phyloP scores from a whole-genome alignment of 2,329 filamentous ascomycete species.

The Trichoderma atroviride region DNA sequence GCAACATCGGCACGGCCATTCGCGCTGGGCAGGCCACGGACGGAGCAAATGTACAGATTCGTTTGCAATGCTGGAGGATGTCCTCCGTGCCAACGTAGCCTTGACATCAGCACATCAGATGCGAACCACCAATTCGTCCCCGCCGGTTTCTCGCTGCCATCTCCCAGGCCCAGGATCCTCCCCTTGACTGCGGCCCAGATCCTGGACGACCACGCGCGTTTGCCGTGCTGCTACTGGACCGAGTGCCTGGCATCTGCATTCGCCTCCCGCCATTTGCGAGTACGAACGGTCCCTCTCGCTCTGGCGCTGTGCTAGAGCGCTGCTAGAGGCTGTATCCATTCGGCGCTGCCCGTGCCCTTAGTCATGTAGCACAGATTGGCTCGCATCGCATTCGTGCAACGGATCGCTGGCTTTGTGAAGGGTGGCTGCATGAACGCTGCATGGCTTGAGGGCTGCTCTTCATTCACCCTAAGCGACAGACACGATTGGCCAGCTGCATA shows the following conservation, averaged over 20 bases:
- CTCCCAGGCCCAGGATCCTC: background rate
- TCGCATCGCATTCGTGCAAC: background rate
- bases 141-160: conserved; percentile 1
- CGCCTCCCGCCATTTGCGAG: background rate
- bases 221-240: background rate
- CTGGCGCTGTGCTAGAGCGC: background rate
- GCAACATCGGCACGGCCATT: background rate
- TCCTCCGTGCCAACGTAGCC: background rate
- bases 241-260: background rate
- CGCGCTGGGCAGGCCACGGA: background rate
- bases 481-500: background rate
- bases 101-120: background rate
- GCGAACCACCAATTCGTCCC: background rate
- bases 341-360: background rate
- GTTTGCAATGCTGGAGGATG: background rate
- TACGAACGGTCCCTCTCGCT: conserved; percentile 3
- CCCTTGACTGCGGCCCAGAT: background rate
- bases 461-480: background rate
- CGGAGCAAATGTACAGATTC: background rate
- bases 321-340: background rate
- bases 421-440: background rate
- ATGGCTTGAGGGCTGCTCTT: background rate
- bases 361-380: conserved; percentile 4
- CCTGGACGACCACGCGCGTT: conserved; percentile 11
- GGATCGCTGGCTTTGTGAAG: background rate